phyloP scores from a whole-genome alignment of 176 grass and related monocot species.

The Echinochloa phyllopogon region DNA sequence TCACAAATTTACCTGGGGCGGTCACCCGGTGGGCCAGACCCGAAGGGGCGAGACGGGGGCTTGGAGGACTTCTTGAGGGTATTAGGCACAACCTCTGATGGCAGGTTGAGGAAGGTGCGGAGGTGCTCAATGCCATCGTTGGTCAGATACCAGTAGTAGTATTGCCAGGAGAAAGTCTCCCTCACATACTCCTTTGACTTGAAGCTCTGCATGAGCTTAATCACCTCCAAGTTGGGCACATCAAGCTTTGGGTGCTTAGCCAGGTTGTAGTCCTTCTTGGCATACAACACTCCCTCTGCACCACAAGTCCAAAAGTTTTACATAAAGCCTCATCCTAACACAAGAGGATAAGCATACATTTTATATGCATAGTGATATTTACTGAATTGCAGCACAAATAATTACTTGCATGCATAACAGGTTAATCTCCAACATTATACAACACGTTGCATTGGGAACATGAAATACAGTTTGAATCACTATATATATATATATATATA shows the following conservation, averaged over 20 bases:
- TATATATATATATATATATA: too few relatives aligned
- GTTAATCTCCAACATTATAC: not conserved
- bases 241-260: constrained; percentile 88
- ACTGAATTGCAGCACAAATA: not conserved
- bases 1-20: constrained; percentile 64
- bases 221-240: constrained; percentile 81
- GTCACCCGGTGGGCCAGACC: constrained; percentile 79
- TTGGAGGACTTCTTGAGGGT: constrained; percentile 94
- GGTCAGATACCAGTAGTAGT: constrained; percentile 98
- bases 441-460: not conserved
- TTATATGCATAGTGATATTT: not conserved
- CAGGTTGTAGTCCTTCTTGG: constrained; percentile 95
- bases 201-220: constrained; percentile 99
- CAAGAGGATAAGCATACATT: not conserved
- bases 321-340: not conserved
- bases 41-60: constrained; percentile 75
- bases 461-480: not conserved
- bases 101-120: constrained; percentile 82
- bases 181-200: constrained; percentile 95
- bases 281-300: constrained; percentile 87
- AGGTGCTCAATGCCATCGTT: constrained; percentile 92
- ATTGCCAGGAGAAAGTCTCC: constrained; percentile 90
- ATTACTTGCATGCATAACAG: not conserved
- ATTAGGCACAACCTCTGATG: constrained; percentile 88
- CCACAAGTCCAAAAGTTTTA: not conserved